These are phyloP conservation scores for Corynascus novoguineensis DNA, from an alignment of 495 filamentous ascomycete genomes.

Conservation along the genomic window DNA sequence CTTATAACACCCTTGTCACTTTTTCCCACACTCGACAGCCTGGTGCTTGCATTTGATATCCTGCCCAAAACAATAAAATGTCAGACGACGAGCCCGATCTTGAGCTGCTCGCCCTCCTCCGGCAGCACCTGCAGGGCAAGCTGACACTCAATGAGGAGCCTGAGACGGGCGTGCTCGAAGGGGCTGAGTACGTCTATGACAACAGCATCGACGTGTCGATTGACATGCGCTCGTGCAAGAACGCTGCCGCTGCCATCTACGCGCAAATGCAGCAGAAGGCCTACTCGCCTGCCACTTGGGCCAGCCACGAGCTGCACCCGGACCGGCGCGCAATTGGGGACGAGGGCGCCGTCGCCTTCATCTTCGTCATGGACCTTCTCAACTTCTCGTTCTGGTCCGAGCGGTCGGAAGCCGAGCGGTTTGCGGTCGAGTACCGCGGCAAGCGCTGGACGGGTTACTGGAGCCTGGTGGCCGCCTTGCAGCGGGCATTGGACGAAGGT, in stretches of 20 bases:
- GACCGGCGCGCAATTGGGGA: constrained; percentile 53
- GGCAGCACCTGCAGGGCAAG: constrained; percentile 65
- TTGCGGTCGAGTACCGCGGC: constrained; percentile 72
- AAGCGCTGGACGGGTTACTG: constrained; percentile 90
- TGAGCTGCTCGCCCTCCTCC: constrained; percentile 81
- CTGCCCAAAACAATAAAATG: constrained; percentile 43
- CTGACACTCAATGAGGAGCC: constrained; percentile 43
- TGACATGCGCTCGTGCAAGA: constrained; percentile 69
- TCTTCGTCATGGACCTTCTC: constrained; percentile 93
- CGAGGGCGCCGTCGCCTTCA: constrained; percentile 75
- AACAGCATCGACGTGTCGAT: constrained; percentile 90
- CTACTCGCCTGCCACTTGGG: constrained; percentile 82
- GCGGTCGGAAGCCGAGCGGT: constrained; percentile 55
- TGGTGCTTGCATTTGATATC: not conserved
- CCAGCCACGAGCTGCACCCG: constrained; percentile 85
- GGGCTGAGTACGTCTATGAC: constrained; percentile 81
- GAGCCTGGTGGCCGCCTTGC: constrained; percentile 82
- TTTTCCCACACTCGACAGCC: not conserved
- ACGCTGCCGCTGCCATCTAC: constrained; percentile 73
- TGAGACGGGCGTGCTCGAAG: constrained; percentile 75
- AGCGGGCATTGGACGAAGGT: constrained; percentile 87
- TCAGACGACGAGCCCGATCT: constrained; percentile 86
- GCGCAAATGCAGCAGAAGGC: constrained; percentile 72
- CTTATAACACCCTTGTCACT: not conserved
- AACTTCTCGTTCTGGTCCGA: constrained; percentile 97